A percentile compares a stretch with the other conserved stretches of the same genome.
Evolutionary conservation across 768 basidiomycete species (phyloP).

Genomic region (Rhizopogon vesiculosus): DNA sequence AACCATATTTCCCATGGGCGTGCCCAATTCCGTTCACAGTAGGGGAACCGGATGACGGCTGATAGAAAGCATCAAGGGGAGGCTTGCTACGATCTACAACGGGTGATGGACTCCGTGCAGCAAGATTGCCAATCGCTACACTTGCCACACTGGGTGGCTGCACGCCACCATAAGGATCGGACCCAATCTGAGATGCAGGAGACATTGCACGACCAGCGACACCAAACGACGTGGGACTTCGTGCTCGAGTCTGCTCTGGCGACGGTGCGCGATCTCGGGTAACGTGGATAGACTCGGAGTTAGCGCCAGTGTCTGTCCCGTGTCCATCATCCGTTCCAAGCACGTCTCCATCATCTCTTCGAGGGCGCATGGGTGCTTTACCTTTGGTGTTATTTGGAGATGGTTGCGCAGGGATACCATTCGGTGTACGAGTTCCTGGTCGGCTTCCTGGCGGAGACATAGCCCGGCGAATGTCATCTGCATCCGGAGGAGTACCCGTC

Average conservation of each 20-base stretch:
- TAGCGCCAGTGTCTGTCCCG: constrained; percentile 41
- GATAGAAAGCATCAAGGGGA: constrained; percentile 61
- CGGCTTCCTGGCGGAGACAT: constrained; percentile 56
- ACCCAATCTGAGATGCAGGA: constrained; percentile 36
- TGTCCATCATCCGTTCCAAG: constrained; percentile 46
- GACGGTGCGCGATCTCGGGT: constrained; percentile 47
- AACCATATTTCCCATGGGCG: constrained; percentile 41
- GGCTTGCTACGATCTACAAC: constrained; percentile 49
- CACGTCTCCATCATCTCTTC: constrained; percentile 35
- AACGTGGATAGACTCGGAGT: constrained; percentile 37
- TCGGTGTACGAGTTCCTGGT: constrained; percentile 32
- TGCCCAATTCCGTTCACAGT: constrained; percentile 45
- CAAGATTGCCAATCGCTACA: constrained; percentile 41
- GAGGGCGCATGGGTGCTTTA: constrained; percentile 48
- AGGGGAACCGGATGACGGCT: constrained; percentile 37
- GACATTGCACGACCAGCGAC: constrained; percentile 53
- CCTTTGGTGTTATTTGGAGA: constrained; percentile 37
- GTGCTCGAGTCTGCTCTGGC: constrained; percentile 55
- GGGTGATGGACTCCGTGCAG: constrained; percentile 55
- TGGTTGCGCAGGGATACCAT: constrained; percentile 14
- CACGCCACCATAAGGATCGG: constrained; percentile 17
- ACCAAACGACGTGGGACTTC: constrained; percentile 49
- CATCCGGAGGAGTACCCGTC: constrained; percentile 36
- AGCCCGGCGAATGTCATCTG: constrained; percentile 59
- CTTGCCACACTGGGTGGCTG: constrained; percentile 42